Percentiles rank a stretch among this genome's conserved stretches.
phyloP scores from a whole-genome alignment of 164 flowering plant species.

The Kingdonia uniflora region DNA sequence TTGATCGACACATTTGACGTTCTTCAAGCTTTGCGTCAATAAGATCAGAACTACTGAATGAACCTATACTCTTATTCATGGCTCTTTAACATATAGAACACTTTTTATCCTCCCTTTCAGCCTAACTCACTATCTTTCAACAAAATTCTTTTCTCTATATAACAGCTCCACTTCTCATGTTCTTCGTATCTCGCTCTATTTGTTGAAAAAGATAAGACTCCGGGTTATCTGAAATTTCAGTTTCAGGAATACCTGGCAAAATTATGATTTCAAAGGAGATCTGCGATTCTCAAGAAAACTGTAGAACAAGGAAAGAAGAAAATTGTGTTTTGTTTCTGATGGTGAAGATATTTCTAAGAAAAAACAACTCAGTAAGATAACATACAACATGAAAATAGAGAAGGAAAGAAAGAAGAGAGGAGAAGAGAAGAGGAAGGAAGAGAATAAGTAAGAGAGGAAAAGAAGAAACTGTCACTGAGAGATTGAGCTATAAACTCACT shows the following conservation, averaged over 20 bases:
- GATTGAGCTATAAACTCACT: conserved; percentile 42
- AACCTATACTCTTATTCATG: conserved; percentile 36
- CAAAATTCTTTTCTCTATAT: conserved; percentile 1
- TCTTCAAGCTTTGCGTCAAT: conserved; percentile 93
- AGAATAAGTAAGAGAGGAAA: conserved; percentile 15
- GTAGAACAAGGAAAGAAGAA: neutral
- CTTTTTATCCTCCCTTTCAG: conserved; percentile 3
- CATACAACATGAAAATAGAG: neutral
- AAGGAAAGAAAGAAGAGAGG: conserved; percentile 4
- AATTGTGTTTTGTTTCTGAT: no score
- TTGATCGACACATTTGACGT: conserved; percentile 82
- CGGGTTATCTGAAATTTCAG: conserved; percentile 3
- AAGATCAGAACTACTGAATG: conserved; percentile 67
- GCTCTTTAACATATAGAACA: conserved; percentile 7
- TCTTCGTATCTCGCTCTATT: conserved; percentile 5
- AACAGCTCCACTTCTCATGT: neutral
- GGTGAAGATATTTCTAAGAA: no score
- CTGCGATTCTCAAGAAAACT: neutral
- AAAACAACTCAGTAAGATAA: no score
- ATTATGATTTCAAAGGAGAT: neutral
- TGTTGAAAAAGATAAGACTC: neutral
- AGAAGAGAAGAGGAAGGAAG: neutral
- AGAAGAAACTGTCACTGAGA: conserved; percentile 32
- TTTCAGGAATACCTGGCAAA: neutral
- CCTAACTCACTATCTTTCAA: neutral